These are phyloP conservation scores for Isoetes taiwanensis DNA, from an alignment of 75 land plant species.

Conservation along the genomic window DNA sequence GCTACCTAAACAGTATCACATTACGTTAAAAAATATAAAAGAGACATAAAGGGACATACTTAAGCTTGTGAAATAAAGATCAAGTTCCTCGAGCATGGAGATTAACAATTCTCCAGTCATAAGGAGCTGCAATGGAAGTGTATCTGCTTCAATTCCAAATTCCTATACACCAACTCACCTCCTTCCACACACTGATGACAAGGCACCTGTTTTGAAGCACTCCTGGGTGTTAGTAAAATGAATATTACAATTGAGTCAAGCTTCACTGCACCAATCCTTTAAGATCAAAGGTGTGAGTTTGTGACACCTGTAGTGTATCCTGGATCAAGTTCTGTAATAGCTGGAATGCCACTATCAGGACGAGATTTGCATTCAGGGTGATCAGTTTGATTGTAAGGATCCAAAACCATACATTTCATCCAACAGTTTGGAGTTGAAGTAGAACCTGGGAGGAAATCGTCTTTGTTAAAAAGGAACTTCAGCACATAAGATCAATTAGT, in stretches of 20 bases:
- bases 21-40: neutral
- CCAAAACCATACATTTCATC: conserved; percentile 93
- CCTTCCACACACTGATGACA: conserved; percentile 95
- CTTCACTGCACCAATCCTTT: neutral
- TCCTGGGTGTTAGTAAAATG: neutral
- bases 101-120: conserved; percentile 94
- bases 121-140: conserved; percentile 89
- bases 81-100: conserved; percentile 79
- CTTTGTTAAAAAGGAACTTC: neutral
- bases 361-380: conserved; percentile 97
- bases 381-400: conserved; percentile 92
- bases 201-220: conserved; percentile 51
- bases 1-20: neutral
- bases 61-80: conserved; percentile 94
- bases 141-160: conserved; percentile 96
- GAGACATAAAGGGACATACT: conserved; percentile 34
- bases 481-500: neutral
- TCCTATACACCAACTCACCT: conserved; percentile 95
- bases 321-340: conserved; percentile 95
- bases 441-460: conserved; percentile 67
- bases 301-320: conserved; percentile 96
- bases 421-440: conserved; percentile 92
- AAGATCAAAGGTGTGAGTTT: conserved; percentile 1
- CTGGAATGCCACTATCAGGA: conserved; percentile 92
- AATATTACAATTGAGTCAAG: neutral